Conservation (phyloP, 176 grass and related monocot species). For the Carex littledalei region DNA sequence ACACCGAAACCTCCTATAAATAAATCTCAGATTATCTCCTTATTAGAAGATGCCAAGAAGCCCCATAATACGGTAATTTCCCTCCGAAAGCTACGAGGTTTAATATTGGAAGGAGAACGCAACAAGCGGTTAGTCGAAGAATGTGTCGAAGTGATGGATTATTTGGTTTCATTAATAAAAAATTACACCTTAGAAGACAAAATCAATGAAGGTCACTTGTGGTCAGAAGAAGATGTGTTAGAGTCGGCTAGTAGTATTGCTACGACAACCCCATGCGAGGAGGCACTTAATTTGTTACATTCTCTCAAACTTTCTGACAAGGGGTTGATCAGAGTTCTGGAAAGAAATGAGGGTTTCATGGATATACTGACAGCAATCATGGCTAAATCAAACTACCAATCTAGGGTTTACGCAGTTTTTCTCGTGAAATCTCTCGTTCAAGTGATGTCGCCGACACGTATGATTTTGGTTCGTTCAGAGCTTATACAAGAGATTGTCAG, state of each 20-base stretch:
- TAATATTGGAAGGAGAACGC: constrained; percentile 54
- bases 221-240: neutral
- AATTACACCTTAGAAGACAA: neutral
- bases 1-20: constrained; percentile 53
- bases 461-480: constrained; percentile 24
- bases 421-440: constrained; percentile 43
- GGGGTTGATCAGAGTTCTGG: constrained; percentile 25
- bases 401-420: constrained; percentile 36
- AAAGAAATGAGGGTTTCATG: constrained; percentile 22
- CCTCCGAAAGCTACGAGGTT: constrained; percentile 37
- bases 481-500: constrained; percentile 41
- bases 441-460: constrained; percentile 23
- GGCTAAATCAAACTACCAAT: constrained; percentile 37
- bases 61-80: constrained; percentile 6
- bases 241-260: neutral
- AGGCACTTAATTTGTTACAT: constrained; percentile 46
- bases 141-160: constrained; percentile 10
- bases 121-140: constrained; percentile 52
- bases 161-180: constrained; percentile 15
- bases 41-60: constrained; percentile 29
- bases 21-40: constrained; percentile 26
- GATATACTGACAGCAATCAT: constrained; percentile 40
- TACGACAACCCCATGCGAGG: constrained; percentile 26
- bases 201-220: neutral
- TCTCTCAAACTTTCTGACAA: constrained; percentile 54